phyloP scores from a whole-genome alignment of 306 rosid genomes.

The Vicia villosa region DNA sequence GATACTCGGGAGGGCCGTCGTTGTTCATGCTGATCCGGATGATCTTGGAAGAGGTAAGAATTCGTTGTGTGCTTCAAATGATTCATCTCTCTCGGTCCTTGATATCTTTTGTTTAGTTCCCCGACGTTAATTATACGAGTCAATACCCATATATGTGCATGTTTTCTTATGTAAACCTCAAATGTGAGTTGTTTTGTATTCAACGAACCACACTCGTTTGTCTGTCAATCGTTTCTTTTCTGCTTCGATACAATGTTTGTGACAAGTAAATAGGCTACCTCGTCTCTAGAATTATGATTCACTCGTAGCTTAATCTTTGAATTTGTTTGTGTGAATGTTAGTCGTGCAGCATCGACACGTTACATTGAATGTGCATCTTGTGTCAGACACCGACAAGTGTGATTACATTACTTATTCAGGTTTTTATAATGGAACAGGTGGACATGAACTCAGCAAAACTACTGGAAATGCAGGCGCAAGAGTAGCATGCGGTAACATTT shows the following conservation, averaged over 20 bases:
- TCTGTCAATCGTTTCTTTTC: neutral
- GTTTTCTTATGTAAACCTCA: neutral
- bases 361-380: neutral
- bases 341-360: neutral
- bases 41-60: slow-evolving; percentile 71
- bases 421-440: slow-evolving; percentile 50
- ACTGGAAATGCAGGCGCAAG: slow-evolving; percentile 95
- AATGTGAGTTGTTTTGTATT: neutral
- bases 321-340: slow-evolving; percentile 4
- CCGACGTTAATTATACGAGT: no score
- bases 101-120: slow-evolving; percentile 1
- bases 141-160: no score
- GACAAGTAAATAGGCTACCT: neutral
- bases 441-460: slow-evolving; percentile 81
- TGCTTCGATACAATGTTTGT: neutral
- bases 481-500: slow-evolving; percentile 71
- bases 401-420: neutral
- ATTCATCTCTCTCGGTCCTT: neutral
- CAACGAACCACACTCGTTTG: neutral
- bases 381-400: neutral
- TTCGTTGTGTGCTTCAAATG: slow-evolving; percentile 1
- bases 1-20: slow-evolving; percentile 66
- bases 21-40: slow-evolving; percentile 79
- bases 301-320: neutral
- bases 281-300: neutral